Evolutionary conservation across 108 stramenopile species (phyloP).

Genomic region (Mayamaea pseudoterrestris): DNA sequence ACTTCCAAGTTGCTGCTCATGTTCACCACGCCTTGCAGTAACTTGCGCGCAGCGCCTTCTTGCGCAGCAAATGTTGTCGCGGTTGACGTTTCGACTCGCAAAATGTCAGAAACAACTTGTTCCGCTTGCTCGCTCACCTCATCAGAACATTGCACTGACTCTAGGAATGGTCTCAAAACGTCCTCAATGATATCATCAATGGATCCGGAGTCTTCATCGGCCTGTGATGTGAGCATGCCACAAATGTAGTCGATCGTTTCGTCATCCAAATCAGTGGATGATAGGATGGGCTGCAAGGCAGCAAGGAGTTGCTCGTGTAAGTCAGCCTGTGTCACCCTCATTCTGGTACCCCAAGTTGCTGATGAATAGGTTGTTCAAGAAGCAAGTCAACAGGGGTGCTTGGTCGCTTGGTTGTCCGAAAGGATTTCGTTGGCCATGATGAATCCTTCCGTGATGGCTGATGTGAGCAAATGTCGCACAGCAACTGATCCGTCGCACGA

Average conservation of each 20-base stretch:
- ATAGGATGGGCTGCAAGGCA: too few species aligned
- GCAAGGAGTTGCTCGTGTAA: too few species aligned
- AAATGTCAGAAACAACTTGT: constrained; percentile 14
- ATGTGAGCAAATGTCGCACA: too few species aligned
- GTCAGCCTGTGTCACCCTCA: too few species aligned
- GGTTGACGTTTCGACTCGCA: neutral
- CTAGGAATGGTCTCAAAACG: constrained; percentile 55
- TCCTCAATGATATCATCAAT: constrained; percentile 14
- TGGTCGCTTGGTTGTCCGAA: too few species aligned
- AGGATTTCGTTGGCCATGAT: too few species aligned
- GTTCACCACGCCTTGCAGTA: constrained; percentile 54
- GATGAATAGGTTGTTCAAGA: too few species aligned
- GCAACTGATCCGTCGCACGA: too few species aligned
- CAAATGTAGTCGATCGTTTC: constrained; percentile 58
- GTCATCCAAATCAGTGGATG: too few species aligned
- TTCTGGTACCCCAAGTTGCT: too few species aligned
- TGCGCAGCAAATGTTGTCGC: neutral
- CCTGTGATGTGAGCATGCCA: constrained; percentile 30
- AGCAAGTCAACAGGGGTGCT: too few species aligned
- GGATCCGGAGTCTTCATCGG: constrained; percentile 16
- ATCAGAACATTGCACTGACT: constrained; percentile 38
- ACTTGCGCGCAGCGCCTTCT: constrained; percentile 19
- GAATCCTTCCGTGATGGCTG: too few species aligned
- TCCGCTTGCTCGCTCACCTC: constrained; percentile 24
- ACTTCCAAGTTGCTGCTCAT: constrained; percentile 48